Evolutionary conservation across 306 rosid genomes (phyloP).

Genomic region (Senna tora): DNA sequence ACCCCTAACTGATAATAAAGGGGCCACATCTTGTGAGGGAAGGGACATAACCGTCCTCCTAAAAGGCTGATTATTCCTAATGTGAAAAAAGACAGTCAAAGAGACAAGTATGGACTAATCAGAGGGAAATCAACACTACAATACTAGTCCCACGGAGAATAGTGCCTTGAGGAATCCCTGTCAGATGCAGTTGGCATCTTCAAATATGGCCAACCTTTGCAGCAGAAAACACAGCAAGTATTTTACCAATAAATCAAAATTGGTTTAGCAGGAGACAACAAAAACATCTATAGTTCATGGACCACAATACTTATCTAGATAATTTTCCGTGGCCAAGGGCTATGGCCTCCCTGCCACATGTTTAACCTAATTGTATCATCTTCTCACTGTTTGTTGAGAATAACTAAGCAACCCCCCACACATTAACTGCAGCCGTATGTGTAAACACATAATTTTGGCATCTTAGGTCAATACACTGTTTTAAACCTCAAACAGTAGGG

Average conservation of each 20-base stretch:
- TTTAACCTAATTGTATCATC: not conserved
- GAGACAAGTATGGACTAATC: constrained; percentile 5
- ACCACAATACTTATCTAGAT: not conserved
- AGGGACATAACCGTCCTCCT: not conserved
- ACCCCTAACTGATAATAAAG: constrained; percentile 3
- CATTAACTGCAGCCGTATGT: not conserved
- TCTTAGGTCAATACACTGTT: not conserved
- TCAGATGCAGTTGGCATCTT: constrained; percentile 39
- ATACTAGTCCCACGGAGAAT: constrained; percentile 28
- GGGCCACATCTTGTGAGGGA: not conserved
- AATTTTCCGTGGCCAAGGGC: not conserved
- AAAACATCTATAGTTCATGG: not conserved
- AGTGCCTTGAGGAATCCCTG: constrained; percentile 35
- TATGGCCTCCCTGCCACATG: not conserved
- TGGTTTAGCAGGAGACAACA: not conserved
- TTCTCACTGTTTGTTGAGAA: constrained; percentile 3
- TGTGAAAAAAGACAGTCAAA: constrained; percentile 1
- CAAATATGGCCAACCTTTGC: constrained; percentile 37
- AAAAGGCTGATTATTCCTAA: not conserved
- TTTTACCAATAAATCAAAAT: not conserved
- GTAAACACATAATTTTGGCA: not conserved
- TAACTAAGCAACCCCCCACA: not conserved
- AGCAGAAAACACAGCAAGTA: not conserved
- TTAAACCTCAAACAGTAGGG: not conserved
- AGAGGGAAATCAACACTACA: not conserved